Evolutionary conservation across 2,329 filamentous ascomycete species (phyloP).

Genomic region (Juglanconis oblonga): DNA sequence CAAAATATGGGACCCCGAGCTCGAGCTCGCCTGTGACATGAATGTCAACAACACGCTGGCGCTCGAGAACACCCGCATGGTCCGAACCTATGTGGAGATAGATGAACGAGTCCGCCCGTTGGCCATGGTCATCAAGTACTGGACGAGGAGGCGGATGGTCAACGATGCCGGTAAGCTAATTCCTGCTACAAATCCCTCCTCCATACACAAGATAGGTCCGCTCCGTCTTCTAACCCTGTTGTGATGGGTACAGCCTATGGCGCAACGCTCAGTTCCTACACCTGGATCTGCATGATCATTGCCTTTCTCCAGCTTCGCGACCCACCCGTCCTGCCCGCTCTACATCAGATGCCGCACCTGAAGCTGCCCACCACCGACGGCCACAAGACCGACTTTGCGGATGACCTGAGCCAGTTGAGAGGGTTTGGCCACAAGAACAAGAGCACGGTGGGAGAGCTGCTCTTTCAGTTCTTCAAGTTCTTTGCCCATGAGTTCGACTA

Average conservation of each 20-base stretch:
- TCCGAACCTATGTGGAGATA: slow-evolving; percentile 92
- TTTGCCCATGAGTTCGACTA: slow-evolving; percentile 95
- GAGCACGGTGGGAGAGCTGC: slow-evolving; percentile 76
- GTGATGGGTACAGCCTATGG: slow-evolving; percentile 65
- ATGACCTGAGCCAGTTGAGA: slow-evolving; percentile 72
- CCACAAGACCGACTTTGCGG: slow-evolving; percentile 74
- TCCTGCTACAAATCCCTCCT: background rate
- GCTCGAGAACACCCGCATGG: slow-evolving; percentile 95
- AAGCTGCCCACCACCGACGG: slow-evolving; percentile 62
- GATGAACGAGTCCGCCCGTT: slow-evolving; percentile 87
- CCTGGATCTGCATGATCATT: slow-evolving; percentile 98
- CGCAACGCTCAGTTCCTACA: slow-evolving; percentile 94
- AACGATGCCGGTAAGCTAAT: slow-evolving; percentile 87
- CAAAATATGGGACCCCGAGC: slow-evolving; percentile 95
- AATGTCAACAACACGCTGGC: slow-evolving; percentile 98
- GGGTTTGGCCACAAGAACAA: slow-evolving; percentile 78
- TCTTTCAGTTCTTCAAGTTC: slow-evolving; percentile 93
- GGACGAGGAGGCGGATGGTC: slow-evolving; percentile 87
- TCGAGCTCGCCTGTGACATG: slow-evolving; percentile 89
- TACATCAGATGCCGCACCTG: slow-evolving; percentile 71
- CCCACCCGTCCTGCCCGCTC: slow-evolving; percentile 77
- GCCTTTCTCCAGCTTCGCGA: slow-evolving; percentile 88
- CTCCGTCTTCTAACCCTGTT: slow-evolving; percentile 2
- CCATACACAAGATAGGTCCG: too few species aligned
- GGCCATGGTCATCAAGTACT: slow-evolving; percentile 97